Evolutionary conservation across 208 protist species (phyloP).

Genomic region (Acanthamoeba royreba): DNA sequence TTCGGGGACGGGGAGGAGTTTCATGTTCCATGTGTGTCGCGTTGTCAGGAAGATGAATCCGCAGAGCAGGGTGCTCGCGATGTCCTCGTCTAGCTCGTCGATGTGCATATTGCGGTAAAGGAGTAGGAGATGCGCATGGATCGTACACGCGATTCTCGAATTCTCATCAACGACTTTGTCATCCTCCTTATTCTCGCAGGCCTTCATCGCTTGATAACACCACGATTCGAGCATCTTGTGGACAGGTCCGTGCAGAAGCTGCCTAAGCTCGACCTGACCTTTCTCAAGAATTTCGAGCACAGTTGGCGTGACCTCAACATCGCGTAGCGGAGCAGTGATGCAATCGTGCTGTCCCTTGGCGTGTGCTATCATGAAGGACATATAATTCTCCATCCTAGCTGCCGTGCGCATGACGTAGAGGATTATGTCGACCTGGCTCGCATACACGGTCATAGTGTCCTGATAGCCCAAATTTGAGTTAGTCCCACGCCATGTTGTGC

Average conservation of each 20-base stretch:
- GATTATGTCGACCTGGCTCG: not conserved
- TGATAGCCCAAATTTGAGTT: not conserved
- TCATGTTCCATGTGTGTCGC: slow-evolving; percentile 58
- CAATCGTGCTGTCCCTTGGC: not conserved
- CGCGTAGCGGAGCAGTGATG: not conserved
- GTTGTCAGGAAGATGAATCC: slow-evolving; percentile 62
- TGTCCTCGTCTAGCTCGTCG: not conserved
- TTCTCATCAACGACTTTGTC: not conserved
- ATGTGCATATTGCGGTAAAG: slow-evolving; percentile 47
- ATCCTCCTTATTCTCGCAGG: not conserved
- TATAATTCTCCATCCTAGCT: not conserved
- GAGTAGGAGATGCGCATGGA: slow-evolving; percentile 68
- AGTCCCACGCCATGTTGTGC: not conserved
- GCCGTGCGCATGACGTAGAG: slow-evolving; percentile 2
- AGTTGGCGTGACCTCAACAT: not conserved
- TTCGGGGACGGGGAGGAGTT: slow-evolving; percentile 60
- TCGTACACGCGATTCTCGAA: slow-evolving; percentile 29
- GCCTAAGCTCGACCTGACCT: not conserved
- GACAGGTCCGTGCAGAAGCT: not conserved
- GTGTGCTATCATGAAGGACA: not conserved
- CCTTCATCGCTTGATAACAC: slow-evolving; percentile 27
- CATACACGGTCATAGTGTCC: not conserved
- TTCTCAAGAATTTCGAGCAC: not conserved
- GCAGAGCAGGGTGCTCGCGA: slow-evolving; percentile 42
- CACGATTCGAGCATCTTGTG: slow-evolving; percentile 1